Percentiles rank a stretch among this genome's conserved stretches.
Conservation (phyloP, 768 basidiomycete genomes). For the Arthromyces matolae region DNA sequence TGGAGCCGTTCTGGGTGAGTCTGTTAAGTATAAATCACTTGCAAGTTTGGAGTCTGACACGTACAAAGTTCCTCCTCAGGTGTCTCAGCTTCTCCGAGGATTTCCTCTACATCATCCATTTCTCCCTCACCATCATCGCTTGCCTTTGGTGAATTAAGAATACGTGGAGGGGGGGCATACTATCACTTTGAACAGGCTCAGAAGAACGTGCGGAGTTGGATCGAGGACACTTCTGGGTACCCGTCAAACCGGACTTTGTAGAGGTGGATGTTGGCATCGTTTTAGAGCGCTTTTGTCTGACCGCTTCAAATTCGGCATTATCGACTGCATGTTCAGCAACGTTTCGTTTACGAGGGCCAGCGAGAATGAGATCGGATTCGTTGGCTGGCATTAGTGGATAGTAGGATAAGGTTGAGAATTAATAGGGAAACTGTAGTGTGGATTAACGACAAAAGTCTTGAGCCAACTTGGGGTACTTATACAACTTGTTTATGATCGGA, state of each 20-base stretch:
- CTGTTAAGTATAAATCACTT: background rate
- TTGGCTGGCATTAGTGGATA: no score
- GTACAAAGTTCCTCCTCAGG: background rate
- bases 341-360: background rate
- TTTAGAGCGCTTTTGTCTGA: background rate
- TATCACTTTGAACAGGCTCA: no score
- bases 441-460: no score
- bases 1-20: conserved; percentile 11
- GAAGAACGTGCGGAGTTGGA: no score
- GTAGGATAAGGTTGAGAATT: no score
- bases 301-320: background rate
- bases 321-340: background rate
- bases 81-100: background rate
- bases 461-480: no score
- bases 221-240: background rate
- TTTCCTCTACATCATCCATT: background rate
- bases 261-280: background rate
- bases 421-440: no score
- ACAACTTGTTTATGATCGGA: no score
- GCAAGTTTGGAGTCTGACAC: background rate
- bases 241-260: background rate
- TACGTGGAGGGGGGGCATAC: no score
- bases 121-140: background rate
- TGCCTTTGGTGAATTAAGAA: background rate
- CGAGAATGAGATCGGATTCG: background rate